These are phyloP conservation scores for Physcomitrium patens DNA, from an alignment of 225 moss, liverwort and hornwort genomes.

Conservation along the genomic window DNA sequence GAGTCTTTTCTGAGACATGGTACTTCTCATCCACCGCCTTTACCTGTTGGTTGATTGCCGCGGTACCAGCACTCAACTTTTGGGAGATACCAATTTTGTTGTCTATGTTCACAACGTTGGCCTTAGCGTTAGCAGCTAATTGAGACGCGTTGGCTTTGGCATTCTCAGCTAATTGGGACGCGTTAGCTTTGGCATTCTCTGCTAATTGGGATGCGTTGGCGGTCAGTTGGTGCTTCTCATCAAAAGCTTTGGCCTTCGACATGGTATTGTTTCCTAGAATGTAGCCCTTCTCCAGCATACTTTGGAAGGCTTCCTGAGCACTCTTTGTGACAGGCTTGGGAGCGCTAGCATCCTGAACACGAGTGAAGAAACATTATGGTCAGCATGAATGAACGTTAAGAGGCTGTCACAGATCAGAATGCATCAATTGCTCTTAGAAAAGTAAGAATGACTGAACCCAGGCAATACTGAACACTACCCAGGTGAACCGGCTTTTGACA, in stretches of 20 bases:
- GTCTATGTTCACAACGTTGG: constrained; percentile 53
- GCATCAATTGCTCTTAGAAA: not conserved
- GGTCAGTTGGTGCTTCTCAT: constrained; percentile 72
- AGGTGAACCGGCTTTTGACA: not conserved
- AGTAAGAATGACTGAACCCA: too few species aligned
- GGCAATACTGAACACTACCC: not conserved
- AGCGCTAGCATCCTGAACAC: constrained; percentile 2
- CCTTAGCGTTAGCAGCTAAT: constrained; percentile 39
- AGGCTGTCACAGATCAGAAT: not conserved
- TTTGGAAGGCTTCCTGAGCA: constrained; percentile 52
- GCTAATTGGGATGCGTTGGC: constrained; percentile 58
- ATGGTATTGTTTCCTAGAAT: constrained; percentile 65
- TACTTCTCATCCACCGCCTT: constrained; percentile 74
- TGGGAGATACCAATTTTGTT: constrained; percentile 66
- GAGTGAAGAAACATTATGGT: not conserved
- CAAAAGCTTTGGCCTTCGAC: constrained; percentile 62
- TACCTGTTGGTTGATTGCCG: constrained; percentile 68
- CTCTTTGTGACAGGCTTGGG: constrained; percentile 37
- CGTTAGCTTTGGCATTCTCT: constrained; percentile 44
- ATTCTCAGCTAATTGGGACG: too few species aligned
- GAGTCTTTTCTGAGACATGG: constrained; percentile 72
- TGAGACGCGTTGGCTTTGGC: constrained; percentile 49
- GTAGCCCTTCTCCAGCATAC: constrained; percentile 58
- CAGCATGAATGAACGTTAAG: not conserved
- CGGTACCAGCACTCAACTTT: constrained; percentile 64